Evolutionary conservation across 805 yeast species (phyloP), one percentile per base, ranked within the genome.

Genomic region (Cyberlindnera subsufficiens): DNA sequence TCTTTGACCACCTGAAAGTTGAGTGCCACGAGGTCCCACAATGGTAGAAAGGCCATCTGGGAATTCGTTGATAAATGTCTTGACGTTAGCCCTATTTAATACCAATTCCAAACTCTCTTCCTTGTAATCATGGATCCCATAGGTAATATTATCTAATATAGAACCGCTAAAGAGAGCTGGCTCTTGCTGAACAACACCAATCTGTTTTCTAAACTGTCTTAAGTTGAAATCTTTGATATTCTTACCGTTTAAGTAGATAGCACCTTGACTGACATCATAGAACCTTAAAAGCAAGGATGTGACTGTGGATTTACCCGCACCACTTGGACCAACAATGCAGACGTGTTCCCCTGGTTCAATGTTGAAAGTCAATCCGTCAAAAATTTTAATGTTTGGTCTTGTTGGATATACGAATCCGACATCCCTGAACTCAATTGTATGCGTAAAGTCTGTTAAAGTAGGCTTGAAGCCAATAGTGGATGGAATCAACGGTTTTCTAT

Each of bases 241-340:
- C 42, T 77, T 74, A 11, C 77, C 78, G 47, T 89, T 89, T 17
- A 90, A 71, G 4, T 66, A 52, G 30, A 91, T 78, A 7, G 63
- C 53, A 19, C 98, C 98, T 0, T 60, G 46, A 11, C 60, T 58
- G 2, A 95, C 90, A 54, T 89, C 96, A 63, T 91, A 91, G 58
- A 86, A 86, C 45, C 98, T 71, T 52, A 90, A 64, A 36, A 91
- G 65, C 40, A 91, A 66, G 40, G 90, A 86, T 6, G 90, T 74
- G 3, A 91, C 77, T 0, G 97, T 90, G 15, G 96, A 86, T 61
- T 91, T 91, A 20, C 98, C 98, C 47, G 96, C 86, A 2, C 98
- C 98, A 30, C 95, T 83, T n/a, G 96, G 96, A 2, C 98, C 98
- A 15, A 90, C 97, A 45, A 91, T 79, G 59, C 97, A 90, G 14